These are phyloP conservation scores for Pseudisothecium myosuroides DNA, from an alignment of 225 moss, liverwort and hornwort genomes.

Conservation along the genomic window DNA sequence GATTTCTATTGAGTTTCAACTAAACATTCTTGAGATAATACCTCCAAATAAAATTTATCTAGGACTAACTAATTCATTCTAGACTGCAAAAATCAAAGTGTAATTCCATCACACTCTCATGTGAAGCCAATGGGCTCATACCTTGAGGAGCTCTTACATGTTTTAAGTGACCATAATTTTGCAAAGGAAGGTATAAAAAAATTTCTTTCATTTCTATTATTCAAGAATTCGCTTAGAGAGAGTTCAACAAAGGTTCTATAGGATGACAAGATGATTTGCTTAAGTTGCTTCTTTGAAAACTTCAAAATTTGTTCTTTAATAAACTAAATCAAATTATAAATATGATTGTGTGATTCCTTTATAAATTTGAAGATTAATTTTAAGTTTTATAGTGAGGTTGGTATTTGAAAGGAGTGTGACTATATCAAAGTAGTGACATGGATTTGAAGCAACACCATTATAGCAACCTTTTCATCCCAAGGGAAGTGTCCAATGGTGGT, in stretches of 20 bases:
- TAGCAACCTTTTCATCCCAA: not conserved
- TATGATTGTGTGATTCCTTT: too few species aligned
- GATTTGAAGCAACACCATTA: not conserved
- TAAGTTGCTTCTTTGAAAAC: not conserved
- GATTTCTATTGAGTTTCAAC: not conserved
- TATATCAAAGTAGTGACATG: not conserved
- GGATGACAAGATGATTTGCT: not conserved
- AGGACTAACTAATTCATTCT: too few species aligned
- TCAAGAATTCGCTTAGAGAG: not conserved
- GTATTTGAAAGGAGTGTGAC: not conserved
- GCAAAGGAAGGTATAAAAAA: not conserved
- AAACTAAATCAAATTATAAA: too few species aligned
- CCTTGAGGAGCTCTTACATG: too few species aligned
- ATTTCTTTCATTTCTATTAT: not conserved
- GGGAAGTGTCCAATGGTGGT: not conserved
- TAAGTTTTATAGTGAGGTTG: not conserved
- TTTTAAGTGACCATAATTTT: not conserved
- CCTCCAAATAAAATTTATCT: accelerated
- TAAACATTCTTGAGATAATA: too few species aligned
- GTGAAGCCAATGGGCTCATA: too few species aligned
- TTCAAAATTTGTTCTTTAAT: not conserved
- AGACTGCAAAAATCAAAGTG: too few species aligned
- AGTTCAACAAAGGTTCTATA: not conserved
- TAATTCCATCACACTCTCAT: not conserved
- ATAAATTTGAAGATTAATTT: not conserved